Base-by-base conservation (phyloP, 2,329 filamentous ascomycete genomes). In the Clarireedia hainanense region DNA sequence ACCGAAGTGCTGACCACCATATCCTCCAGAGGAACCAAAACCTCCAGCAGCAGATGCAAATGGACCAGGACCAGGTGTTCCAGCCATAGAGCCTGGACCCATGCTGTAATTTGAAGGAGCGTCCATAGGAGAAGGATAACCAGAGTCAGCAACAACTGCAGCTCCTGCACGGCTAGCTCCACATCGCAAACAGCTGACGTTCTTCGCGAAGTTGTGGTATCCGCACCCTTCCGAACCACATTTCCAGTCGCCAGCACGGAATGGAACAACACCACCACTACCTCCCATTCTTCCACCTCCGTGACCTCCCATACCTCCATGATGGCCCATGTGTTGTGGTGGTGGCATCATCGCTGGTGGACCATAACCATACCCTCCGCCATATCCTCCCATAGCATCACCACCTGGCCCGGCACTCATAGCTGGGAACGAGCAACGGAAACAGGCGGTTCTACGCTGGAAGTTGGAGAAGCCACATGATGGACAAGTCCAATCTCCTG, bases 131-230 rank as follows among this genome's bases (percentile, higher is more conserved):
- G 89, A 91, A 14, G 89, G 87, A 73, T 94, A 96, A 45, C 89
- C 89, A 40, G 91, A 92, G 71, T 97, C 94, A 30, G 92, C 92
- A 57, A 97, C 90, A 50, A 99, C 89, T 15, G 92, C 91, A 57
- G 94, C 94, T 60, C 89, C 90, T 59, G 92, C 92, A 65, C 94
- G 89, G 71, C 91, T 95, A 52, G 92, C 94, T 71, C 94, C 94
- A 70, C 94, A 99, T 58, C 94, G 89, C 60, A 99, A 83, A 73
- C 94, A 99, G 74, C 90, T 95, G 57, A 97, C 92, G 67, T 99
- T 99, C 82, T 99, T 99, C 60, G 94, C 94, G 70, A 99, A 99
- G 76, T 99, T 99, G 78, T 99, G 94, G 73, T 99, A 99, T 57
- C 89, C 90, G 71, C 94, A 99, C 39, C 91, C 91, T 69, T 99